A percentile compares a stretch with the other conserved stretches of the same genome.
Conservation (phyloP, 2,329 filamentous ascomycete genomes). For the Chaetomium strumarium region DNA sequence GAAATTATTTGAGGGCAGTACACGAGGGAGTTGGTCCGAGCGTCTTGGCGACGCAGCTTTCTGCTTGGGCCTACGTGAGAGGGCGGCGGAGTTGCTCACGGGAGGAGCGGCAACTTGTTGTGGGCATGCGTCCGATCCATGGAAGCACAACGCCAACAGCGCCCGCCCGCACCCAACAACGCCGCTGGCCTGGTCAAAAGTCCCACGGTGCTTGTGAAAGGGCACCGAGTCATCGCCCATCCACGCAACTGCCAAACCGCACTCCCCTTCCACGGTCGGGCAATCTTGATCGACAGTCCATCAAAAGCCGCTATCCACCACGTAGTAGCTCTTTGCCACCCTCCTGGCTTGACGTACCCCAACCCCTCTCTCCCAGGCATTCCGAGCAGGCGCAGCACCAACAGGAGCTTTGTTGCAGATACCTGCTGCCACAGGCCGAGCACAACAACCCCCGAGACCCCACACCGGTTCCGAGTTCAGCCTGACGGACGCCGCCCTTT, state of each 20-base stretch:
- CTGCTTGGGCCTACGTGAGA: constrained; percentile 9
- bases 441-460: constrained; percentile 16
- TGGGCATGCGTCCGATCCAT: background rate
- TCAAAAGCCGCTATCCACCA: too few relatives aligned
- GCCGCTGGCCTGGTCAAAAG: background rate
- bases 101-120: background rate
- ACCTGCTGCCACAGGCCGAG: constrained; percentile 11
- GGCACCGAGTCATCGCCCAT: too few relatives aligned
- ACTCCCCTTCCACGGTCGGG: too few relatives aligned
- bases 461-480: constrained; percentile 20
- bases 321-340: too few relatives aligned
- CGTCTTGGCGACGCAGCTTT: constrained; percentile 19
- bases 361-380: background rate
- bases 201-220: too few relatives aligned
- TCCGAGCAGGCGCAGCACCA: background rate
- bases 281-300: too few relatives aligned
- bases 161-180: background rate
- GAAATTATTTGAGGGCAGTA: constrained; percentile 24
- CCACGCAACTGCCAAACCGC: too few relatives aligned
- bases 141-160: background rate
- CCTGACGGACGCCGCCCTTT: constrained; percentile 8
- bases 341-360: too few relatives aligned
- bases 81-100: constrained; percentile 7
- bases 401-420: background rate
- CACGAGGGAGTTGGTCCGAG: constrained; percentile 22